Evolutionary conservation across 495 filamentous ascomycete species (phyloP), one percentile per base, ranked within the genome.

Genomic region (Daldinia vernicosa): DNA sequence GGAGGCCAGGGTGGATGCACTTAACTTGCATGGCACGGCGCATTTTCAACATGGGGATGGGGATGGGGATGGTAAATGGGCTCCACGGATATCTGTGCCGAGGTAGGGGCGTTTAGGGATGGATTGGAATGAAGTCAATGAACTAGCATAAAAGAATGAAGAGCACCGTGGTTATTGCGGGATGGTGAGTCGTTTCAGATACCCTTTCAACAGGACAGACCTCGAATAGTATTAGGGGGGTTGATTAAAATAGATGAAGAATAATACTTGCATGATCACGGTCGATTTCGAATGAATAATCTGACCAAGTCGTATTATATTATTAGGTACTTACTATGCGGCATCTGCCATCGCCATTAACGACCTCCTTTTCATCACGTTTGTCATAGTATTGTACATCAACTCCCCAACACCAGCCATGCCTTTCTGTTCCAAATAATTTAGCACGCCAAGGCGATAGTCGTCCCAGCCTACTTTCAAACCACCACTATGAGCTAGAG

Each of bases 331-430:
- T 33, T 45, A n/a, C 43, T 35, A 58, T 53, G 30, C 3, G n/a
- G 61, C 40, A 15, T 24, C 60, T 43, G 63, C 27, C 60, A 33
- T 39, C 26, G 56, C 22, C 66, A 72, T 63, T 50, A 55, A 19
- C 7, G 74, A 69, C 62, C 78, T 79, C n/a, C 76, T 75, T 52
- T 60, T 79, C 81, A 83, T 86, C 28, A 93, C 80, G 33, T 88
- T 86, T 77, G 91, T 94, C 89, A 97, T 93, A 11, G 93, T 95
- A 73, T 88, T 92, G 67, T 90, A 90, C 88, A 97, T 92, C 76
- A 97, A 77, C 65, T 90, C 85, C 14, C 84, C 83, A 55, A 95
- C 84, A 4, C 94, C 94, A 27, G 74, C 75, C 55, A 89, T 87
- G 0, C 90, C 92, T 45, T 84, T 84, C 8, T 76, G 79, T 63